These are phyloP conservation scores for Rhododendron henanense DNA, from an alignment of 148 eudicot genomes.

Conservation along the genomic window DNA sequence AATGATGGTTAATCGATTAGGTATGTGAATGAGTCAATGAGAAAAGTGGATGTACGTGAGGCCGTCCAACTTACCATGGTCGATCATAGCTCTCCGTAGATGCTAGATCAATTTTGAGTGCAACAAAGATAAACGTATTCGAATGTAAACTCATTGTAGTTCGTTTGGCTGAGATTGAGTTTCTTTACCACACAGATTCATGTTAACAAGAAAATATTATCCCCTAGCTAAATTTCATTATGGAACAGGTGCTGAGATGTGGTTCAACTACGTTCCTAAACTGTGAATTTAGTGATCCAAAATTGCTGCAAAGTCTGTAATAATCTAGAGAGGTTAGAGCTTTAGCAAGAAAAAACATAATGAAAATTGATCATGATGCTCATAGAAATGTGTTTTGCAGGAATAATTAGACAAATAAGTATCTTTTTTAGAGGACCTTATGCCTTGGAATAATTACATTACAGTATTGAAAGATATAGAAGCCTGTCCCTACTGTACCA, in stretches of 20 bases:
- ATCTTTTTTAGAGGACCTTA: too few species aligned
- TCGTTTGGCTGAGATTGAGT: not conserved
- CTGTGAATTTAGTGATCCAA: not conserved
- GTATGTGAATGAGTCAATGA: not conserved
- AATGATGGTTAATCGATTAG: not conserved
- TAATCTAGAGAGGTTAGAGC: not conserved
- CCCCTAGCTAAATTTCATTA: not conserved
- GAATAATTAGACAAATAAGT: too few species aligned
- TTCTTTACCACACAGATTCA: not conserved
- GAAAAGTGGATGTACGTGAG: too few species aligned
- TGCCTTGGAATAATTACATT: too few species aligned
- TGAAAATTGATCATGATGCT: not conserved
- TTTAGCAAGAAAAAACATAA: too few species aligned
- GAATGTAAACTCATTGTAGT: not conserved
- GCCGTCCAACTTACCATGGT: not conserved
- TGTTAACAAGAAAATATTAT: not conserved
- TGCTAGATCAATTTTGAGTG: not conserved
- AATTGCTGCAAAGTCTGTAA: not conserved
- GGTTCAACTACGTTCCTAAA: not conserved
- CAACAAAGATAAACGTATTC: not conserved
- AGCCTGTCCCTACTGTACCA: too few species aligned
- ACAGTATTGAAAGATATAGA: too few species aligned
- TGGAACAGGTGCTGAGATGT: not conserved
- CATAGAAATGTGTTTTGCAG: too few species aligned
- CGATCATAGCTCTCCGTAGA: not conserved